These are phyloP conservation scores for Effrenium voratum DNA, from an alignment of 73 alveolate species.

Conservation along the genomic window DNA sequence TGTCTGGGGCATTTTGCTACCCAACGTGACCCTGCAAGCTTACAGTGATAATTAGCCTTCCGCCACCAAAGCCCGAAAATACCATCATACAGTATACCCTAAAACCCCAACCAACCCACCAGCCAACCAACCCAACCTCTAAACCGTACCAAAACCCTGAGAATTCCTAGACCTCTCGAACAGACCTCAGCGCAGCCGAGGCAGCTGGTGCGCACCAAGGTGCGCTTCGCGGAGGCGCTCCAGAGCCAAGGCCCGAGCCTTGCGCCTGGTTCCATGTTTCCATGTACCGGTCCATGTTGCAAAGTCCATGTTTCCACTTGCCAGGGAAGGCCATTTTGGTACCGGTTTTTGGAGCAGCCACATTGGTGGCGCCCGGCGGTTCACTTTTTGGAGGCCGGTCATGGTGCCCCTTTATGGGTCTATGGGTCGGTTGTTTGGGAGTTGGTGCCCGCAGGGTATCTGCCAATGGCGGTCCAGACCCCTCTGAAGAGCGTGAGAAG, in stretches of 20 bases:
- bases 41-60: not conserved
- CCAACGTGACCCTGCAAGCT: not conserved
- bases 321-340: too few species aligned
- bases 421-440: too few species aligned
- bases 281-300: too few species aligned
- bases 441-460: too few species aligned
- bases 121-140: not conserved
- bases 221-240: constrained; percentile 81
- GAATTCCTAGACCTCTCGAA: not conserved
- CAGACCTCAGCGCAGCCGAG: not conserved
- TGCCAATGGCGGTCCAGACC: too few species aligned
- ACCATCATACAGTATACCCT: not conserved
- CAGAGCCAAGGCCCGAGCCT: constrained; percentile 70
- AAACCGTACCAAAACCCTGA: not conserved
- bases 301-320: too few species aligned
- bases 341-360: too few species aligned
- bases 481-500: too few species aligned
- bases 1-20: not conserved
- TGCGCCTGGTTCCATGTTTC: too few species aligned
- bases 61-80: not conserved
- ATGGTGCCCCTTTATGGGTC: too few species aligned
- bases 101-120: not conserved
- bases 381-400: too few species aligned
- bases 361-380: too few species aligned
- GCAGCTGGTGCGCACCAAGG: constrained; percentile 78